A percentile compares a stretch with the other conserved stretches of the same genome.
phyloP scores from a whole-genome alignment of 2,329 filamentous ascomycete species.

The Hymenoscyphus albidus region DNA sequence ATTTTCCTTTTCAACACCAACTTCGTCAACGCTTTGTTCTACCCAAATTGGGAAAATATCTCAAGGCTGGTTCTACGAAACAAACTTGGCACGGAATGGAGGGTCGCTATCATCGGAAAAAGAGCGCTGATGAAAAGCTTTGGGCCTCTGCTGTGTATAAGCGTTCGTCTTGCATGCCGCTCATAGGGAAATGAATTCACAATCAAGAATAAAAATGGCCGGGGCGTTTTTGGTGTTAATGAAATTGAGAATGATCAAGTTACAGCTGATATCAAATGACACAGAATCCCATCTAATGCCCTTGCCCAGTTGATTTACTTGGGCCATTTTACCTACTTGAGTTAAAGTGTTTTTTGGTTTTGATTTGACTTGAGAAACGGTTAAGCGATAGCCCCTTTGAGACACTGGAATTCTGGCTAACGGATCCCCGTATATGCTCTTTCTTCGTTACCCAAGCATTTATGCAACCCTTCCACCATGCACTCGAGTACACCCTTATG shows the following conservation, averaged over 20 bases:
- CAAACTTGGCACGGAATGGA: conserved; percentile 30
- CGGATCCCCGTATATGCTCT: neutral
- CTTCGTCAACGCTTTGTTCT: conserved; percentile 36
- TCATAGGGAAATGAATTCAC: conserved; percentile 34
- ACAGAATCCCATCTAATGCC: conserved; percentile 10
- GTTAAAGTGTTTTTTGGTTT: neutral
- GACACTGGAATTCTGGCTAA: neutral
- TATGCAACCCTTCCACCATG: too few species aligned
- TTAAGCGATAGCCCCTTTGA: neutral
- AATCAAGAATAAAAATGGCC: conserved; percentile 28
- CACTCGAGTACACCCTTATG: too few species aligned
- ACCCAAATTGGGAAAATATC: conserved; percentile 28
- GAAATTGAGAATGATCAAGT: conserved; percentile 9
- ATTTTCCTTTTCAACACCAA: conserved; percentile 27
- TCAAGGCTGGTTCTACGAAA: conserved; percentile 31
- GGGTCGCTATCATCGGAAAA: conserved; percentile 31
- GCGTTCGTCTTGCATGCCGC: conserved; percentile 34
- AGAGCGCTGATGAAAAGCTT: conserved; percentile 29
- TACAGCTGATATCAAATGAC: conserved; percentile 11
- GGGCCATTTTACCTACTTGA: neutral
- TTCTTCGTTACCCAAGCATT: too few species aligned
- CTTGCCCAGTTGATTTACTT: neutral
- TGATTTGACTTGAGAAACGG: neutral
- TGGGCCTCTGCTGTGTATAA: conserved; percentile 34
- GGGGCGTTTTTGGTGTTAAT: conserved; percentile 14